A percentile compares a stretch with the other conserved stretches of the same genome.
Conservation (phyloP, 2,329 filamentous ascomycete species). For the Pyricularia grisea region DNA sequence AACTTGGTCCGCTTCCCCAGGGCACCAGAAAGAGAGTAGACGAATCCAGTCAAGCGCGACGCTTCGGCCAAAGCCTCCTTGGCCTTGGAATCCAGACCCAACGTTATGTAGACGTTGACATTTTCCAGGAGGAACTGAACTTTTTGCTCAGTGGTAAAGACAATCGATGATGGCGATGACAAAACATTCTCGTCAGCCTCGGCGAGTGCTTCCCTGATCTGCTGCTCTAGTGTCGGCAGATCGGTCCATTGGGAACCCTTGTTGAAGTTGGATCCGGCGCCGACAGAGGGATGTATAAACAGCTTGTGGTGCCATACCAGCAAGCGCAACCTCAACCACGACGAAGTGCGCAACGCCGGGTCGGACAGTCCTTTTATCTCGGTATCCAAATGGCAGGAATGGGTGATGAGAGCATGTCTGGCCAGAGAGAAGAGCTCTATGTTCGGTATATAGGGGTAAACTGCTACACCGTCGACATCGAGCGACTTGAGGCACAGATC, state of each 20-base stretch:
- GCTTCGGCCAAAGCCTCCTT: slow-evolving; percentile 62
- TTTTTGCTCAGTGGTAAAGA: slow-evolving; percentile 29
- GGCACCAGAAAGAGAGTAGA: slow-evolving; percentile 75
- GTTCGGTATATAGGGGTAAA: slow-evolving; percentile 75
- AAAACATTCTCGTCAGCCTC: slow-evolving; percentile 18
- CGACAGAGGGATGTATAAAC: slow-evolving; percentile 45
- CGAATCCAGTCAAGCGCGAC: slow-evolving; percentile 56
- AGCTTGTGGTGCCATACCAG: slow-evolving; percentile 61
- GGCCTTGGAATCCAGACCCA: slow-evolving; percentile 72
- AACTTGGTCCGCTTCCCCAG: slow-evolving; percentile 79
- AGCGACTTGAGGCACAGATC: slow-evolving; percentile 54
- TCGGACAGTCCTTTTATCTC: neutral
- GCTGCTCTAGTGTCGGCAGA: slow-evolving; percentile 43
- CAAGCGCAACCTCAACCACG: slow-evolving; percentile 61
- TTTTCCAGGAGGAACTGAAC: slow-evolving; percentile 72
- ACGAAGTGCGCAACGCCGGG: slow-evolving; percentile 16
- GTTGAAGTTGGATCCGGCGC: slow-evolving; percentile 43
- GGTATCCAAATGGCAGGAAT: neutral
- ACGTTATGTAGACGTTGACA: slow-evolving; percentile 72
- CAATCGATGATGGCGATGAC: neutral
- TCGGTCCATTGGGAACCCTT: slow-evolving; percentile 51
- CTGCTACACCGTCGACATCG: slow-evolving; percentile 73
- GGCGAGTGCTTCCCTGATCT: slow-evolving; percentile 32
- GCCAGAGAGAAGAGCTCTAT: slow-evolving; percentile 79
- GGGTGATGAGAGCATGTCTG: slow-evolving; percentile 31